Evolutionary conservation across 495 filamentous ascomycete genomes (phyloP).

Genomic region (Xylaria intraflava): DNA sequence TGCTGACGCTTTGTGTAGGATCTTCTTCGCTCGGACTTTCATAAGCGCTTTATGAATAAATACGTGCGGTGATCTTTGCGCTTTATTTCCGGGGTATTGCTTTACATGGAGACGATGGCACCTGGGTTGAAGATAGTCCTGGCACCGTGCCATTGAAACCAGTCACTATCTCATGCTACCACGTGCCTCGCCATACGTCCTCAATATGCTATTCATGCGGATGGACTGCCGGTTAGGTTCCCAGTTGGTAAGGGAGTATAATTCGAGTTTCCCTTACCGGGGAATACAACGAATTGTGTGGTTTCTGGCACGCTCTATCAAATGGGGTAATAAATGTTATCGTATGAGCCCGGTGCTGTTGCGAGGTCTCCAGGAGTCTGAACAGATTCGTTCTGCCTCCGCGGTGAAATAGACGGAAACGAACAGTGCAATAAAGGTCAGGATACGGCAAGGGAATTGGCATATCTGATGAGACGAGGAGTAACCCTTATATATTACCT

Average conservation of each 20-base stretch:
- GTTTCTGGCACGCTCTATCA: neutral
- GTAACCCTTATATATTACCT: neutral
- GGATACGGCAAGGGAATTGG: neutral
- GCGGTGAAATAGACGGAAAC: neutral
- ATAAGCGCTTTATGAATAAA: constrained; percentile 93
- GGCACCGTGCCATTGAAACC: neutral
- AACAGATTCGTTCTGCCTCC: neutral
- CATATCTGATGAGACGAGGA: neutral
- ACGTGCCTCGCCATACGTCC: neutral
- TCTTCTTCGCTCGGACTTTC: constrained; percentile 89
- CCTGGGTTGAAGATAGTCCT: neutral
- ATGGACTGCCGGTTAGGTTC: neutral
- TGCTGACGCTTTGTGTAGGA: constrained; percentile 51
- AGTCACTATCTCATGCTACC: neutral
- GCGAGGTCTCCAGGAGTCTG: neutral
- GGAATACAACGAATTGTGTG: neutral
- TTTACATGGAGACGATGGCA: neutral
- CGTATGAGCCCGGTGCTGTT: neutral
- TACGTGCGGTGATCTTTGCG: constrained; percentile 38
- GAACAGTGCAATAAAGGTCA: neutral
- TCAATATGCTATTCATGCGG: neutral
- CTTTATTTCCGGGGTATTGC: neutral
- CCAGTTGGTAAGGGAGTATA: neutral
- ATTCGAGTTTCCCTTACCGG: neutral
- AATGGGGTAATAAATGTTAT: neutral